Evolutionary conservation across 257 asterid genomes (phyloP), one percentile per base, ranked within the genome.

Genomic region (Echium plantagineum): DNA sequence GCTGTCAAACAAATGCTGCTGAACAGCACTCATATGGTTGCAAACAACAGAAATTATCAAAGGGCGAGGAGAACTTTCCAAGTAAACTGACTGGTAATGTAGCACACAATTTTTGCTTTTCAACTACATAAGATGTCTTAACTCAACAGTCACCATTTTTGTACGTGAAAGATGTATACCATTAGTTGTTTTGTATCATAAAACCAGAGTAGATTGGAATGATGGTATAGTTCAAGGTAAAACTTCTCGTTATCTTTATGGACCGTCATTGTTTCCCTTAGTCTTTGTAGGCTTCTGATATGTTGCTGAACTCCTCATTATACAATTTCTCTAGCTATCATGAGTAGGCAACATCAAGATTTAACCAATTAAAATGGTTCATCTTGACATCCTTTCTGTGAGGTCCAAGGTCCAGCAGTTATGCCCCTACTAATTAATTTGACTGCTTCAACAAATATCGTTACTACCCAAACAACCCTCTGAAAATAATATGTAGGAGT

Each of bases 1-100:
- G 67, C 56, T 74, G 65, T 75, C 74, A 71, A 70, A 75, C 63
- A 62, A 63, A 73, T 63, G 60, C 17, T 65, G 52, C 26, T 47
- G 75, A 68, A 31, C 52, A 69, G 64, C 19, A 20, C 63, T 71
- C 60, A 48, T 48, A 31, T 59, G 76, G 72, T 55, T 60, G 74
- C 66, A 58, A 64, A 54, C 71, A 66, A 66, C 80, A 42, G 17
- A 42, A 66, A 17, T 19, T 63, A 59, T 66, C 64, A 18, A 73
- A 75, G 79, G 63, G 63, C 51, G 69, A 76, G 66, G 72, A 30
- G 21, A 66, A 75, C 21, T 57, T 63, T 61, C 49, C 61, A 59
- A 21, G 55, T 68, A 70, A 71, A 74, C 75, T 57, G 64, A 70
- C 79, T 66, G 94, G 90, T 83, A 81, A 65, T 21, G 15, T 63